Base-by-base conservation (phyloP, 2,329 filamentous ascomycete genomes). In the Penicillium sp. region DNA sequence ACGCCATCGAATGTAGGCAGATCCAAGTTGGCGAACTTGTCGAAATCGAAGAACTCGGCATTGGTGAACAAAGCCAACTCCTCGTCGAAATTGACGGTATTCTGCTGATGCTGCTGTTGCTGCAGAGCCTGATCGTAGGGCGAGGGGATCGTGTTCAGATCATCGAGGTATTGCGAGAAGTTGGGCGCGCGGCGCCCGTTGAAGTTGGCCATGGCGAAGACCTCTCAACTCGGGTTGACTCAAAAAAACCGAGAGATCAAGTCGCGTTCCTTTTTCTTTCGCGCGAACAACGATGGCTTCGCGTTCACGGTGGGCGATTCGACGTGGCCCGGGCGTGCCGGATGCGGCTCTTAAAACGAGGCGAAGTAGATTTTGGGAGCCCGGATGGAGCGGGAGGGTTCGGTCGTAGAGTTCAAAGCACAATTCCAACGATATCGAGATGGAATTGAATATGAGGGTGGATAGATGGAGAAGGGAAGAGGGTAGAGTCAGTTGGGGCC, bases 81-180 rank as follows among this genome's bases (percentile, higher is more conserved):
- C 54, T 87, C 84, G 62, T 89, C 86, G 57, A 88, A 76, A 62
- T 81, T 81, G 71, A 86, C 81, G 46, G 78, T 73, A 48, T 87
- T 83, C 54, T 86, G 80, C 44, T 79, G 74, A 51, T 78, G 73
- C 44, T 88, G 82, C 53, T 86, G 81, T 52, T 79, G 74, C 56
- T 79, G 75, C 38, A 72, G 68, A 25, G 81, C 81, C 55, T 86
- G 79, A 48, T 87, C 82, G 63, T 85, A 83, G 55, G 87, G 78
- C 55, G 85, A 78, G 2, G 81, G 81, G 50, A 87, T 77, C 41
- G 81, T 83, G 77, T 96, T 96, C 65, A 96, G 80, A 62, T 92
- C 88, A 65, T 89, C 87, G 60, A 96, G 81, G 76, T 94, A 95
- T 68, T 91, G 87, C 67, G 90, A 91, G 74, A 96, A 89, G 72